phyloP scores from a whole-genome alignment of 345 rosid species.

The Excoecaria cochinchinensis region DNA sequence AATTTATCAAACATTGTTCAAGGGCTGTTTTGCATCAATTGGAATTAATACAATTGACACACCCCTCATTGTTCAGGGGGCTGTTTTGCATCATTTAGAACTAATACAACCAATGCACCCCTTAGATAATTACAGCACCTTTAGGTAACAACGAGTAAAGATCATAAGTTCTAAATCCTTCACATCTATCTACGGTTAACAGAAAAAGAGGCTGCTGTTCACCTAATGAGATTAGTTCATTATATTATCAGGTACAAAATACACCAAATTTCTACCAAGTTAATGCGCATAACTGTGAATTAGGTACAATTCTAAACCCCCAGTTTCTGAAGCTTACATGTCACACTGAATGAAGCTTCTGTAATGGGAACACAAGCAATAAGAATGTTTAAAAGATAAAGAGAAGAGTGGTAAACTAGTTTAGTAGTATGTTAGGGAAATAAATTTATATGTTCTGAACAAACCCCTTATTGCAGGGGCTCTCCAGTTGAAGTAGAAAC shows the following conservation, averaged over 20 bases:
- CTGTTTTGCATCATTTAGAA: too few species aligned
- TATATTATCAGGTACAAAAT: not conserved
- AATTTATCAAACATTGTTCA: too few species aligned
- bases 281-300: not conserved
- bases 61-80: too few species aligned
- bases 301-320: not conserved
- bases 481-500: not conserved
- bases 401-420: not conserved
- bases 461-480: not conserved
- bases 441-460: not conserved
- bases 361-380: conserved; percentile 10
- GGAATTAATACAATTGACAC: too few species aligned
- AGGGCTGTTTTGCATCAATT: too few species aligned
- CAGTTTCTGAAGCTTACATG: conserved; percentile 7
- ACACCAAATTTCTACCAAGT: not conserved
- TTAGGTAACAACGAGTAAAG: too few species aligned
- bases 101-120: too few species aligned
- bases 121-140: too few species aligned
- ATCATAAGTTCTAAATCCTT: too few species aligned
- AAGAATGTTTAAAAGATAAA: not conserved
- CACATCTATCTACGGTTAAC: too few species aligned
- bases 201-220: too few species aligned
- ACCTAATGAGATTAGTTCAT: not conserved
- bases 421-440: conserved; percentile 1
- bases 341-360: not conserved